A percentile compares a stretch with the other conserved stretches of the same genome.
These are phyloP conservation scores for Tolypocladium nubicola DNA, from an alignment of 2,329 filamentous ascomycete species.

Conservation along the genomic window DNA sequence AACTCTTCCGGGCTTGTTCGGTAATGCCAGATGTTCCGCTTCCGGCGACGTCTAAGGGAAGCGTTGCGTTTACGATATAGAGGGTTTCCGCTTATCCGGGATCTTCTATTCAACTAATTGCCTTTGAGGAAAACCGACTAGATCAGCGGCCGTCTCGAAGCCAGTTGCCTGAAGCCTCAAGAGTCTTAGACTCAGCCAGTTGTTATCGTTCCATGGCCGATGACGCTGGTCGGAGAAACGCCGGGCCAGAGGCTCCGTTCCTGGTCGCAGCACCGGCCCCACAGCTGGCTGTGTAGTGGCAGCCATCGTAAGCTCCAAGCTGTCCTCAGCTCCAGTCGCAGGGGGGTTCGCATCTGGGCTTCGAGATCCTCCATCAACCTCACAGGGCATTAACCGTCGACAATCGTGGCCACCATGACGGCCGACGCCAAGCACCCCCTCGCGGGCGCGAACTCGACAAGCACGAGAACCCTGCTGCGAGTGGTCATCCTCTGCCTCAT, in stretches of 20 bases:
- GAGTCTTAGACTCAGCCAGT: background rate
- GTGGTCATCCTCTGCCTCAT: constrained; percentile 86
- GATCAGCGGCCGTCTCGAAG: background rate
- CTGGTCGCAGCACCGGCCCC: constrained; percentile 1
- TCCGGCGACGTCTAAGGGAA: background rate
- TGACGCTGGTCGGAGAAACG: background rate
- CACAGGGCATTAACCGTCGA: constrained; percentile 17
- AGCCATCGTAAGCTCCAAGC: constrained; percentile 31
- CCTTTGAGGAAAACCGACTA: background rate
- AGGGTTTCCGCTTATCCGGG: background rate
- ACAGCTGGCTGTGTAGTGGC: constrained; percentile 5
- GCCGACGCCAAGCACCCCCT: constrained; percentile 41
- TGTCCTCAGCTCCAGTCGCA: constrained; percentile 24
- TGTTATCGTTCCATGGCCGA: background rate
- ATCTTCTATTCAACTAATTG: background rate
- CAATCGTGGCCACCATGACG: constrained; percentile 32
- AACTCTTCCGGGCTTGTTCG: background rate
- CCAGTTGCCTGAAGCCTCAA: background rate
- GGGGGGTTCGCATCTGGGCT: constrained; percentile 2
- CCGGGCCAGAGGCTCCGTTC: background rate
- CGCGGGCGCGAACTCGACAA: constrained; percentile 70
- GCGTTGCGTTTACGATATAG: background rate
- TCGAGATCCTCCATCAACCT: constrained; percentile 22
- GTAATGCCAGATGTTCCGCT: background rate
- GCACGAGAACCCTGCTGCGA: constrained; percentile 73